Evolutionary conservation across 257 asterid species (phyloP).

Genomic region (Apocynum venetum): DNA sequence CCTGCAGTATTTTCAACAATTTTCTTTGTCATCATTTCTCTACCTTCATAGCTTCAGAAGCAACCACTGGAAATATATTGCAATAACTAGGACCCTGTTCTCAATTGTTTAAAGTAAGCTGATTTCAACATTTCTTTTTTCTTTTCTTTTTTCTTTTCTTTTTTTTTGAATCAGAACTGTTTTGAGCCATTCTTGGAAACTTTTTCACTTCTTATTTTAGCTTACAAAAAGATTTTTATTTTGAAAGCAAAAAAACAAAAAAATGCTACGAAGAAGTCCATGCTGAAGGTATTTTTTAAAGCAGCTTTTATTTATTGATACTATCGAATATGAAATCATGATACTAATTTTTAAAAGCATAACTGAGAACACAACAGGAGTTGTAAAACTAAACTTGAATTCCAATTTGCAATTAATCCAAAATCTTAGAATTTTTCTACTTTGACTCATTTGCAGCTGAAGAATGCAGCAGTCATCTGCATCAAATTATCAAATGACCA

Average conservation of each 20-base stretch:
- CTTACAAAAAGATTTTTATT: too few species aligned
- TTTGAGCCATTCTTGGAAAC: too few species aligned
- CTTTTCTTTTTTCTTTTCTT: too few species aligned
- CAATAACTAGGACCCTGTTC: background rate
- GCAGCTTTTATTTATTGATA: background rate
- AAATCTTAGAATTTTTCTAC: background rate
- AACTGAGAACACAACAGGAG: background rate
- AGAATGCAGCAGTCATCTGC: background rate
- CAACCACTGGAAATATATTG: too few species aligned
- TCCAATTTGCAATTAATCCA: background rate
- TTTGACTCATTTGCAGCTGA: background rate
- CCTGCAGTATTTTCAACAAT: slow-evolving; percentile 34
- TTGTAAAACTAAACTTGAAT: background rate
- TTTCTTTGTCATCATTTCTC: background rate
- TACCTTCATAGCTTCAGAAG: background rate
- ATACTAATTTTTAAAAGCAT: background rate
- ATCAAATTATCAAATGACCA: background rate
- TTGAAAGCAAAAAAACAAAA: too few species aligned
- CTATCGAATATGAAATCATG: background rate
- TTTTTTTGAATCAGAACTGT: too few species aligned
- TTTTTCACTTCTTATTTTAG: too few species aligned
- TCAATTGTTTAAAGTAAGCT: background rate
- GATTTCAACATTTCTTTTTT: background rate
- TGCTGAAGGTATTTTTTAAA: background rate
- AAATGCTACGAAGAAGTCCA: background rate